Base-by-base conservation (phyloP, 768 basidiomycete species). In the Boletus rubroflammeus region DNA sequence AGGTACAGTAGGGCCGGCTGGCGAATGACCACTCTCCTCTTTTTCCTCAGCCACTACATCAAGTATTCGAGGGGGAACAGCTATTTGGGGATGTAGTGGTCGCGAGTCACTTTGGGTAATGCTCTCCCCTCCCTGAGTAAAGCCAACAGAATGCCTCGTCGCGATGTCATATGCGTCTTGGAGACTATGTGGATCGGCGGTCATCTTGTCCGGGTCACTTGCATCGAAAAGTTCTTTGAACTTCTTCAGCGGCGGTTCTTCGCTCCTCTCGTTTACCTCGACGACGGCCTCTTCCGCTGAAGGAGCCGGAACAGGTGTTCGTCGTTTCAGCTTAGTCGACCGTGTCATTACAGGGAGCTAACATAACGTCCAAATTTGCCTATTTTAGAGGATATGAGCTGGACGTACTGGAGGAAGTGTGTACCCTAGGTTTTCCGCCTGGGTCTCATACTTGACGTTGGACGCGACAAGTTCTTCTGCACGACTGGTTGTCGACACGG, bases 181-280 rank as follows among this genome's bases (percentile, higher is more conserved):
- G 21, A 56, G 34, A 36, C 51, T 52, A 5, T 58, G 47, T 10
- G 58, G 50, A 47, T 72, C 68, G 23, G 69, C 62, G 41, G 58
- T 55, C 61, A 74, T 59, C 56, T 71, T 67, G 57, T 76, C 76
- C 28, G 83, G 84, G 62, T 84, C 75, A 40, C 75, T 84, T 9
- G 82, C 80, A 17, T 89, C 87, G 57, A 87, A 89, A 11, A 89
- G 73, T 0, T 82, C 81, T 60, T 82, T 85, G 73, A 84, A 87
- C 67, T 82, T 86, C 64, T 89, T 89, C 26, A 81, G 66, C 3
- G 84, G 80, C 0, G 84, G 87, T 57, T 84, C 83, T 50, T 58
- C 50, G 8, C 21, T 54, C 9, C 36, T 54, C 25, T 56, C 55
- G 17, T 58, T 57, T 26, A 0, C 32, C 8, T 65, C 62, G 17